Conservation (phyloP, 306 rosid species). For the Ammopiptanthus mongolicus region DNA sequence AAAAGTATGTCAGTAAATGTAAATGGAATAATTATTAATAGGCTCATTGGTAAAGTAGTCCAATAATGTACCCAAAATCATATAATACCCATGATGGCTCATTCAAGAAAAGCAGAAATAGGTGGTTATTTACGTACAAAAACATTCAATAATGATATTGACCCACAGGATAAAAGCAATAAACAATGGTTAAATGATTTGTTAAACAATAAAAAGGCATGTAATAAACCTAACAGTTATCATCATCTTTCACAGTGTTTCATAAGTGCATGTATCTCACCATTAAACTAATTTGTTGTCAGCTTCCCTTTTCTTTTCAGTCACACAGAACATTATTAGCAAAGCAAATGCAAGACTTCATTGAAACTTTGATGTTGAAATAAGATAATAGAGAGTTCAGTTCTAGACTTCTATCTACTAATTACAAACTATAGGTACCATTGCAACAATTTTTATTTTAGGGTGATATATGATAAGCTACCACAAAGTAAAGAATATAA, state of each 20-base stretch:
- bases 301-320: neutral
- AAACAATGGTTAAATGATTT: neutral
- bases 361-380: neutral
- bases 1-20: neutral
- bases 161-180: neutral
- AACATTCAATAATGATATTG: neutral
- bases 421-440: neutral
- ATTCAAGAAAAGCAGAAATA: neutral
- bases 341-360: neutral
- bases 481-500: neutral
- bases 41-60: neutral
- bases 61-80: neutral
- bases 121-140: neutral
- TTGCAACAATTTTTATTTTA: neutral
- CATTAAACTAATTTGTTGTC: no score
- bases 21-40: neutral
- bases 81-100: neutral
- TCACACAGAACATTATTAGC: neutral
- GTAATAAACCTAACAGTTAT: neutral
- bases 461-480: conserved; percentile 9
- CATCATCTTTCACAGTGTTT: neutral
- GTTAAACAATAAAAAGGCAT: neutral
- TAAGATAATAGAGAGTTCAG: neutral
- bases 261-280: neutral
- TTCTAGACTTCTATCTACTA: neutral